phyloP scores from a whole-genome alignment of 177 flowering plant species.

The Telopea speciosissima region DNA sequence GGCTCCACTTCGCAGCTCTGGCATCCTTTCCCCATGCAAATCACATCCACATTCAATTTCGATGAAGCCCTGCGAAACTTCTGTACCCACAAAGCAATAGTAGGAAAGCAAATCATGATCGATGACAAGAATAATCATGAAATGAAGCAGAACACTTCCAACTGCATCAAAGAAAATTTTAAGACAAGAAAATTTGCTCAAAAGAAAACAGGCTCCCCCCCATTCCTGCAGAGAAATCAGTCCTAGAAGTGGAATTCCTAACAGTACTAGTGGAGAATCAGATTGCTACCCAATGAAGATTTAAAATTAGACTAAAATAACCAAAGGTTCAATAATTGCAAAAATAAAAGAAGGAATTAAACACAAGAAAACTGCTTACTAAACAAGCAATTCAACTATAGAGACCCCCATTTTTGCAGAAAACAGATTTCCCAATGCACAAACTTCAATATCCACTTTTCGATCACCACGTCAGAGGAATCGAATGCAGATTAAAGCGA shows the following conservation, averaged over 20 bases:
- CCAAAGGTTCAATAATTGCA: background rate
- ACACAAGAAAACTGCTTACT: background rate
- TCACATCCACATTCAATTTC: slow-evolving; percentile 33
- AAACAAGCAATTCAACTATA: background rate
- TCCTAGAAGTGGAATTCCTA: background rate
- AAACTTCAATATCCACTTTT: slow-evolving; percentile 6
- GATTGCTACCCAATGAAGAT: background rate
- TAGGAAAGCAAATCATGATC: background rate
- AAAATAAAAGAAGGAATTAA: background rate
- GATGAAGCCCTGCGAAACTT: slow-evolving; percentile 18
- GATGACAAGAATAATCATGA: background rate
- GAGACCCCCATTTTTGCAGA: background rate
- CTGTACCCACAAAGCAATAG: slow-evolving; percentile 11
- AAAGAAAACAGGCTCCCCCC: background rate
- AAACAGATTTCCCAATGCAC: background rate
- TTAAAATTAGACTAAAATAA: background rate
- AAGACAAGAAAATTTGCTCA: background rate
- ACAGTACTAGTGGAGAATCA: background rate
- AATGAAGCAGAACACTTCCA: background rate
- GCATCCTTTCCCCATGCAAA: slow-evolving; percentile 95
- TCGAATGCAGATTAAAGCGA: slow-evolving; percentile 3
- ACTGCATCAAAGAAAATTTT: background rate
- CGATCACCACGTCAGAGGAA: background rate
- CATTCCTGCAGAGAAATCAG: background rate
- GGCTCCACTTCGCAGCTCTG: slow-evolving; percentile 92